phyloP scores from a whole-genome alignment of 805 yeast species.

The Nakazawaea holstii region DNA sequence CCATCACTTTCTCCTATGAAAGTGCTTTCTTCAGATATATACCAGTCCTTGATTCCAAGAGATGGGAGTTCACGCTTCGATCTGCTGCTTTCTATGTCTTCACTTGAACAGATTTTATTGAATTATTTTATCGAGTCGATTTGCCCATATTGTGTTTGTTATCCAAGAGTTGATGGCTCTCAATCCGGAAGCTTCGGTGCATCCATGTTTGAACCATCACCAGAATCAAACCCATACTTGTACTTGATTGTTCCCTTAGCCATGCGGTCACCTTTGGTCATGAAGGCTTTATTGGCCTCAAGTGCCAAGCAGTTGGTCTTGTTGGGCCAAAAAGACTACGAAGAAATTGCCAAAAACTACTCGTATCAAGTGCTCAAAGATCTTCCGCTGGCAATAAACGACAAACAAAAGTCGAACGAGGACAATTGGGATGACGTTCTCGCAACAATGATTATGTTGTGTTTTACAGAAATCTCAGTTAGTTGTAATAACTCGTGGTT shows the following conservation, averaged over 20 bases:
- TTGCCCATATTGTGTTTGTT: constrained; percentile 35
- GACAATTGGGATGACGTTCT: constrained; percentile 35
- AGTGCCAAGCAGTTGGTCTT: constrained; percentile 30
- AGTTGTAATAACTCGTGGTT: constrained; percentile 35
- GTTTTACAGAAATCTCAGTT: constrained; percentile 35
- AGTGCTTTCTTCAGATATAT: too few species aligned
- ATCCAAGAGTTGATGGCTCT: constrained; percentile 21
- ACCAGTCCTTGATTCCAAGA: constrained; percentile 1
- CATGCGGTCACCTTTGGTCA: constrained; percentile 24
- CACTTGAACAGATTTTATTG: constrained; percentile 20
- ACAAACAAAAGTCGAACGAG: constrained; percentile 18
- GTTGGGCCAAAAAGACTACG: constrained; percentile 23
- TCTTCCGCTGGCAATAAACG: constrained; percentile 25
- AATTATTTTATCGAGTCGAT: constrained; percentile 29
- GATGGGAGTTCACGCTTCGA: background rate
- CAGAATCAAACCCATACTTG: constrained; percentile 31
- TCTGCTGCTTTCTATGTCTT: constrained; percentile 7
- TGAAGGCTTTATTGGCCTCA: constrained; percentile 30
- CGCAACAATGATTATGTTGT: constrained; percentile 32
- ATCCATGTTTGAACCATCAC: constrained; percentile 12
- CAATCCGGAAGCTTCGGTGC: constrained; percentile 1
- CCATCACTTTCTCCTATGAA: background rate
- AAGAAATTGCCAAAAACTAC: constrained; percentile 22
- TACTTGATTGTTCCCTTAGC: constrained; percentile 33
- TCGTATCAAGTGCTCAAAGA: constrained; percentile 23